These are phyloP conservation scores for Smallanthus sonchifolius DNA, from an alignment of 129 eudicot species.

Conservation along the genomic window DNA sequence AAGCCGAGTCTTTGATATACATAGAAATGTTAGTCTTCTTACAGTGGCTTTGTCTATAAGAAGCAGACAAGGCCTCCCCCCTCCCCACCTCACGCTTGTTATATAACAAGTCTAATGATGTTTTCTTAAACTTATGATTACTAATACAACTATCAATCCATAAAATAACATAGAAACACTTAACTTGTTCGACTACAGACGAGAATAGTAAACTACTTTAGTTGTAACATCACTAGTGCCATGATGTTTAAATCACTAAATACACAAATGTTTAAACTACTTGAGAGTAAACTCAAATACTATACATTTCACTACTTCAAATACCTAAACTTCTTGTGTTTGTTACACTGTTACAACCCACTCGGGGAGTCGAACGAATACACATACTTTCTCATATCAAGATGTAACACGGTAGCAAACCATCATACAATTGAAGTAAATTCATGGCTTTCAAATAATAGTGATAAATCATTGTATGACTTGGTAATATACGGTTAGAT, in stretches of 20 bases:
- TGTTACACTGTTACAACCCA: not conserved
- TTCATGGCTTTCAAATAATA: too few relatives aligned
- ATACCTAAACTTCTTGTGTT: conserved; percentile 1
- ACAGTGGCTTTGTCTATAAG: not conserved
- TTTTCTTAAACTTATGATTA: not conserved
- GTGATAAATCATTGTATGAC: too few relatives aligned
- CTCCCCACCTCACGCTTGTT: too few relatives aligned
- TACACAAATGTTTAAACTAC: conserved; percentile 20
- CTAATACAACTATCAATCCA: not conserved
- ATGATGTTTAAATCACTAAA: conserved; percentile 21
- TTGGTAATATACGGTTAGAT: too few relatives aligned
- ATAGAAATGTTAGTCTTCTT: not conserved
- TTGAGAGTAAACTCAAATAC: conserved; percentile 22
- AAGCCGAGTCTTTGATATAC: not conserved
- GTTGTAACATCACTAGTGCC: conserved; percentile 14
- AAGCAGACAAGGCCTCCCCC: not conserved
- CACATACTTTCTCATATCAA: too few relatives aligned
- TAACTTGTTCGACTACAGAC: not conserved
- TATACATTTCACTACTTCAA: conserved; percentile 20
- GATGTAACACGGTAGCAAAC: too few relatives aligned
- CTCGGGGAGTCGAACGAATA: too few relatives aligned
- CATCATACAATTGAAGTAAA: too few relatives aligned
- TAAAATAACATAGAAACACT: conserved; percentile 8
- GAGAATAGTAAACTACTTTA: conserved; percentile 10
- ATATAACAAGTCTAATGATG: not conserved